Percentiles rank a stretch among this genome's conserved stretches.
These are phyloP conservation scores for Exophiala mesophila DNA, from an alignment of 2,329 filamentous ascomycete species.

Conservation along the genomic window DNA sequence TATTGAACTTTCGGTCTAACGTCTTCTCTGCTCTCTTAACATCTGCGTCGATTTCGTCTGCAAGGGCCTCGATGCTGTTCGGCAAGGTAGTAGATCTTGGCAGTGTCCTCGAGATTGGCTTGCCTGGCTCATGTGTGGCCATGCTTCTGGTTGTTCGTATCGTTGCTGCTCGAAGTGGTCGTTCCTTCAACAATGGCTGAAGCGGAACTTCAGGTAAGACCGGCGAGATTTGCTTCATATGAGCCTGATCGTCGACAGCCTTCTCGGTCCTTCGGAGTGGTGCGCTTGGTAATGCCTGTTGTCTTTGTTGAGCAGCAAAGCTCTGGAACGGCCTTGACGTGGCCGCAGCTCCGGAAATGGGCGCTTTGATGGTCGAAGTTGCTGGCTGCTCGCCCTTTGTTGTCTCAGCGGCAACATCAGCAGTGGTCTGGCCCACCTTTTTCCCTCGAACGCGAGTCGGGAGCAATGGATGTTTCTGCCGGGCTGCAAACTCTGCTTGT, in stretches of 20 bases:
- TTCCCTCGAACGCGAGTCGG: slow-evolving; percentile 16
- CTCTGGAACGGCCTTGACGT: slow-evolving; percentile 28
- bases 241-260: slow-evolving; percentile 4
- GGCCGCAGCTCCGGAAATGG: slow-evolving; percentile 2
- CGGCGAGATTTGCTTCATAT: not conserved
- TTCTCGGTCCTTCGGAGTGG: slow-evolving; percentile 6
- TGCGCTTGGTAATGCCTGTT: slow-evolving; percentile 36
- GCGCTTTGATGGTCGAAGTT: slow-evolving; percentile 2
- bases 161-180: slow-evolving; percentile 26
- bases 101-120: slow-evolving; percentile 14
- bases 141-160: slow-evolving; percentile 21
- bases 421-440: slow-evolving; percentile 16
- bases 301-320: slow-evolving; percentile 44
- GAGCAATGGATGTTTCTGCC: slow-evolving; percentile 20
- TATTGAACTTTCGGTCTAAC: not conserved
- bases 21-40: not conserved
- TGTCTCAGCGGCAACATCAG: not conserved
- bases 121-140: slow-evolving; percentile 6
- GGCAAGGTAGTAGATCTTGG: slow-evolving; percentile 21
- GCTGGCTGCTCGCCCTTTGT: slow-evolving; percentile 6
- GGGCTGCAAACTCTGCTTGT: slow-evolving; percentile 39
- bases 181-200: slow-evolving; percentile 27
- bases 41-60: slow-evolving; percentile 8
- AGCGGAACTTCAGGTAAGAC: slow-evolving; percentile 4
- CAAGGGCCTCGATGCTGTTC: slow-evolving; percentile 12